A percentile compares a stretch with the other conserved stretches of the same genome.
These are phyloP conservation scores for Heritiera littoralis DNA, from an alignment of 345 rosid species.

Conservation along the genomic window DNA sequence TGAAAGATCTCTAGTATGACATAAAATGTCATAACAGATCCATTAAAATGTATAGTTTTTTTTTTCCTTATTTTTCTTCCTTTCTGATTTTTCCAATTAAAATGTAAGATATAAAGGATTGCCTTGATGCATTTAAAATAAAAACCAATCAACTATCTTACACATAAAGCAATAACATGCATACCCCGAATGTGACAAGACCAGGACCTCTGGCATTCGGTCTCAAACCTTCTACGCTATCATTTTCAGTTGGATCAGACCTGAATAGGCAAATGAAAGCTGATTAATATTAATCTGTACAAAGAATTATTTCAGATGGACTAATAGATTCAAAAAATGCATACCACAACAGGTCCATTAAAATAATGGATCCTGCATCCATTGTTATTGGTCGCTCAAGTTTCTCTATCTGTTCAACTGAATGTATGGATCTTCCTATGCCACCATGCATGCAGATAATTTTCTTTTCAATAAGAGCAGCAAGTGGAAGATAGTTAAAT, in stretches of 20 bases:
- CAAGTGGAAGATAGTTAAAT: constrained; percentile 89
- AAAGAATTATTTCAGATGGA: constrained; percentile 7
- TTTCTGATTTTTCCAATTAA: neutral
- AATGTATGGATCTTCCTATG: constrained; percentile 87
- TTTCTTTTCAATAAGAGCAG: constrained; percentile 97
- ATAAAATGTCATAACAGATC: neutral
- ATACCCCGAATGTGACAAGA: constrained; percentile 98
- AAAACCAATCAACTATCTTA: constrained; percentile 1
- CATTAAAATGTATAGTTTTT: neutral
- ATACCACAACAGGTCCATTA: constrained; percentile 95
- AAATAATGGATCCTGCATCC: constrained; percentile 89
- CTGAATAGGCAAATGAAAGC: constrained; percentile 40
- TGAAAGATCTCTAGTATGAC: neutral
- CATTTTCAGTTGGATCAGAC: constrained; percentile 99
- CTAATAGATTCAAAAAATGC: constrained; percentile 15
- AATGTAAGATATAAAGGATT: neutral
- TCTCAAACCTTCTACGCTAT: constrained; percentile 94
- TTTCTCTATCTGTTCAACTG: constrained; percentile 91
- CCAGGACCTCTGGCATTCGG: constrained; percentile 99
- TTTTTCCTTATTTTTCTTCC: neutral
- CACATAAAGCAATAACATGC: constrained; percentile 16
- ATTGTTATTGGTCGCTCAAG: constrained; percentile 96
- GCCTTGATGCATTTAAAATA: constrained; percentile 6
- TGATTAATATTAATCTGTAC: neutral
- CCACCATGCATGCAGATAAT: constrained; percentile 99